Evolutionary conservation across 495 filamentous ascomycete genomes (phyloP).

Genomic region (Neurospora pannonica): DNA sequence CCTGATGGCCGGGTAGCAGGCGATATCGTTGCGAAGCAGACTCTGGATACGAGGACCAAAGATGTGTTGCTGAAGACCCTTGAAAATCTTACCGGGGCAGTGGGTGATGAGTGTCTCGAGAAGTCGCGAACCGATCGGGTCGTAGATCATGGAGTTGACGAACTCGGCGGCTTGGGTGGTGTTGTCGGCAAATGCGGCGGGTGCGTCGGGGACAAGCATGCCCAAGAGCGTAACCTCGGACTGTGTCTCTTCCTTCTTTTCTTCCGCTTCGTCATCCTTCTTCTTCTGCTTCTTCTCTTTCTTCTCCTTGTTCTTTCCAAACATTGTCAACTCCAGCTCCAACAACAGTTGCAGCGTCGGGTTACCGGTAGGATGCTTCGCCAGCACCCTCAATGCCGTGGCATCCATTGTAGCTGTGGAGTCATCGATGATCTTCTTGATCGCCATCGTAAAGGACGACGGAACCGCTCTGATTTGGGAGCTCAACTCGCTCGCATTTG

Average conservation of each 20-base stretch:
- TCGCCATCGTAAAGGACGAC: slow-evolving; percentile 59
- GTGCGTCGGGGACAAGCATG: slow-evolving; percentile 34
- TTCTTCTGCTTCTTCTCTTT: slow-evolving; percentile 18
- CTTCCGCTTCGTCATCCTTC: slow-evolving; percentile 12
- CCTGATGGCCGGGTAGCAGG: slow-evolving; percentile 71
- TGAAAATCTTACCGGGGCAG: slow-evolving; percentile 82
- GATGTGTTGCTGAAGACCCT: slow-evolving; percentile 63
- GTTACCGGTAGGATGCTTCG: slow-evolving; percentile 80
- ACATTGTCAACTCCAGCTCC: slow-evolving; percentile 68
- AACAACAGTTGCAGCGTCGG: slow-evolving; percentile 81
- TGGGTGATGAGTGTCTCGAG: slow-evolving; percentile 73
- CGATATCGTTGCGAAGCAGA: slow-evolving; percentile 78
- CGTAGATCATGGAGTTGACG: slow-evolving; percentile 78
- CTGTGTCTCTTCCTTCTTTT: not conserved
- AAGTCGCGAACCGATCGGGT: slow-evolving; percentile 78
- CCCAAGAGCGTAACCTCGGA: slow-evolving; percentile 21
- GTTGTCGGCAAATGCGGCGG: slow-evolving; percentile 32
- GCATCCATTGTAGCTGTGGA: slow-evolving; percentile 61
- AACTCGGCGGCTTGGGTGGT: slow-evolving; percentile 46
- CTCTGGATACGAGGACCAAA: slow-evolving; percentile 67
- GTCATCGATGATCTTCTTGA: slow-evolving; percentile 69
- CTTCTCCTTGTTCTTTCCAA: slow-evolving; percentile 48
- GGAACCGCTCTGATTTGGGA: slow-evolving; percentile 55
- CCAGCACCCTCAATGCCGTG: slow-evolving; percentile 66
- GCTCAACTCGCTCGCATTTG: slow-evolving; percentile 18